Evolutionary conservation across 345 rosid species (phyloP).

Genomic region (Arabis alpina): DNA sequence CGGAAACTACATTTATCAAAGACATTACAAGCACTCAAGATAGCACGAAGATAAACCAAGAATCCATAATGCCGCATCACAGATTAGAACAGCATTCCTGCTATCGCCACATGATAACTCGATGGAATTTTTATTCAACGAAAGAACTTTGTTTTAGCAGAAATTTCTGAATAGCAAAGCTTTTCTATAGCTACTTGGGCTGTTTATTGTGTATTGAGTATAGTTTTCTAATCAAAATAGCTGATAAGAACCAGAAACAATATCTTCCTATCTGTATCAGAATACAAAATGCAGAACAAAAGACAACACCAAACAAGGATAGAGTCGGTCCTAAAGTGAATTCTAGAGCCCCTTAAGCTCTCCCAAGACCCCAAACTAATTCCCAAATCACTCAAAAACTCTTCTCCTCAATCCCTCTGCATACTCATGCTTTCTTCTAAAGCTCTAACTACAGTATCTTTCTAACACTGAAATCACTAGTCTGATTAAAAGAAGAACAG

Average conservation of each 20-base stretch:
- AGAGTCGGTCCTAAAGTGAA: neutral
- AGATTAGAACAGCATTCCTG: neutral
- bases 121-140: neutral
- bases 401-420: neutral
- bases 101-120: neutral
- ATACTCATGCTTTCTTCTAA: conserved; percentile 7
- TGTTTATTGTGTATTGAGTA: neutral
- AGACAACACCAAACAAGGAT: neutral
- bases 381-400: neutral
- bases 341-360: conserved; percentile 11
- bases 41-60: neutral
- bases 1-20: neutral
- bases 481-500: neutral
- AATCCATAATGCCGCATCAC: neutral
- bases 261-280: neutral
- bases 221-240: conserved; percentile 5
- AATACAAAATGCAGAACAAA: neutral
- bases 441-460: neutral
- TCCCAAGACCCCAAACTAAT: neutral
- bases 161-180: too few species aligned
- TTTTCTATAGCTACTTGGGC: neutral
- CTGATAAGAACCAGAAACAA: neutral
- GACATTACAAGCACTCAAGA: neutral
- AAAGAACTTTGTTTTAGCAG: too few species aligned
- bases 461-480: neutral